Evolutionary conservation across 2,329 filamentous ascomycete genomes (phyloP), one percentile per base, ranked within the genome.

Genomic region (Fusarium sterilihyphosum): DNA sequence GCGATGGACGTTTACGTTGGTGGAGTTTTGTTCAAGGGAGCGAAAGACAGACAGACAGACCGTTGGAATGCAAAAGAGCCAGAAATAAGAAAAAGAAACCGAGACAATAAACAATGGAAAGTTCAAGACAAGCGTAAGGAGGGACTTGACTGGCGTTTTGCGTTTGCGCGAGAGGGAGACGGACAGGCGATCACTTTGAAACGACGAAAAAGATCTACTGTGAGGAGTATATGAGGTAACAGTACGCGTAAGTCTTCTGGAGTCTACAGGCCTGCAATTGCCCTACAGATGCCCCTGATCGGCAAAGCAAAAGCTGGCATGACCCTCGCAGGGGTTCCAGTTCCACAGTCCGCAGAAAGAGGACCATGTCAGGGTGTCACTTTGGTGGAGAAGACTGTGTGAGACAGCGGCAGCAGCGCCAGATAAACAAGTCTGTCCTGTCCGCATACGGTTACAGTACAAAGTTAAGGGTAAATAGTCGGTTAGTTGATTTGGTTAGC

Each of bases 41-140:
- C 41, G 60, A 70, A 22, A 58, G 61, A 69, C 37, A 37, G 31
- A 52, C 35, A 58, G 47, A 69, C 37, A 37, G 31, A 52, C 35
- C 13, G n/a, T 43, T 33, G 41, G 29, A 59, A 62, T 52, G 37
- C 38, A 58, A 22, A 22, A 57, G 22, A 38, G 35, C 29, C 38
- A 38, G 40, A 47, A 44, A 33, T 10, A 40, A n/a, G 38, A 41
- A 24, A 46, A 61, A 6, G 6, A 14, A 49, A 37, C 33, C 29
- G 33, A 70, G 67, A 70, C 58, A 65, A 43, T n/a, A 57, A 46
- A 65, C 58, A 65, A 52, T 29, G 31, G 33, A 31, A 66, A 43
- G 33, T 38, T 44, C 67, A 54, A 70, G 58, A 58, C 65, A 70
- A 70, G 67, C 67, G 67, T 69, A 70, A 70, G 35, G 67, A 70